Percentiles rank a stretch among this genome's conserved stretches.
Evolutionary conservation across 2,329 filamentous ascomycete species (phyloP).

Genomic region (Fusarium siculi): DNA sequence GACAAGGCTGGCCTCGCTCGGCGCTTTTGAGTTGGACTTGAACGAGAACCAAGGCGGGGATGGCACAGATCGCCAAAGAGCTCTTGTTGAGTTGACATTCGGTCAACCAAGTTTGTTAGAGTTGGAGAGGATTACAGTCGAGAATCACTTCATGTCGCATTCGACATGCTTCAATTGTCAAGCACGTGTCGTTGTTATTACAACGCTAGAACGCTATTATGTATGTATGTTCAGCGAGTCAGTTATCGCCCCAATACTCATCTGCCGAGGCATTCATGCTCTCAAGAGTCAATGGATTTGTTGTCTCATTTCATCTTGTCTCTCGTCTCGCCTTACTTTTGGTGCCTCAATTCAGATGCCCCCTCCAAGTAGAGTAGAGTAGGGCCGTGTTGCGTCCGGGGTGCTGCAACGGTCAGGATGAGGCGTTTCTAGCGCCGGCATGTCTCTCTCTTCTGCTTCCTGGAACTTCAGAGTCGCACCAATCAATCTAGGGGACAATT

Average conservation of each 20-base stretch:
- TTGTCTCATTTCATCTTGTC: not conserved
- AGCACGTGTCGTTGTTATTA: not conserved
- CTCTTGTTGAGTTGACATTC: not conserved
- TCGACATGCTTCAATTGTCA: not conserved
- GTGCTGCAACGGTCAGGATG: conserved; percentile 32
- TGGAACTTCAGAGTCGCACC: not conserved
- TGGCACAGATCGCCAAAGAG: conserved; percentile 10
- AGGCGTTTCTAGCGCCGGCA: conserved; percentile 40
- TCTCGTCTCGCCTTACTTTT: conserved; percentile 5
- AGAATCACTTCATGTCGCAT: not conserved
- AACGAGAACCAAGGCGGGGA: conserved; percentile 7
- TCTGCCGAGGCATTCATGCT: not conserved
- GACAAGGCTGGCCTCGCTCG: not conserved
- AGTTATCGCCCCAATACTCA: not conserved
- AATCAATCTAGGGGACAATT: not conserved
- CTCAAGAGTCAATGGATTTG: not conserved
- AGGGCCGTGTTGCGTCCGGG: conserved; percentile 34
- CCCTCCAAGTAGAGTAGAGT: not conserved
- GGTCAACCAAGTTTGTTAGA: not conserved
- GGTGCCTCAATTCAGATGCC: not conserved
- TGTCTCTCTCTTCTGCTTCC: conserved; percentile 3
- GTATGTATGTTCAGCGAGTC: not conserved
- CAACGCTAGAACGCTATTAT: not conserved
- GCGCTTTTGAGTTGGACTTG: not conserved
- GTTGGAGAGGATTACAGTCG: not conserved